Base-by-base conservation (phyloP, 805 yeast genomes). In the Candida silvicultrix region DNA sequence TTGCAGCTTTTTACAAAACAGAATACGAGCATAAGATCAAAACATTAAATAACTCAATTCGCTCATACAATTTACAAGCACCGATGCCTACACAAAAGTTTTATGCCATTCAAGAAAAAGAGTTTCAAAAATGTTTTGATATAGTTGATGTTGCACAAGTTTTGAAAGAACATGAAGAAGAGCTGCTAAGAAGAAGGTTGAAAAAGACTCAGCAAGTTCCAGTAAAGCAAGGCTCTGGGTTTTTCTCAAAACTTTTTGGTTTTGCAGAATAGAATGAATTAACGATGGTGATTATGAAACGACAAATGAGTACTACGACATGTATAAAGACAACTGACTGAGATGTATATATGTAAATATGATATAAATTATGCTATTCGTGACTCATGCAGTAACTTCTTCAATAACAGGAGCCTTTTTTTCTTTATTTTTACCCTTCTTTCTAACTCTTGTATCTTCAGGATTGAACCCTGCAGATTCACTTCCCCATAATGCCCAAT, bases 401-500 rank as follows among this genome's bases (percentile, higher is more conserved):
- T 44, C 43, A 20, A 44, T 43, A 21, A 36, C 40, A 21, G 38
- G 38, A 15, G n/a, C 20, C 16, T 22, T 25, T 15, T 38, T 38
- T 15, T 29, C 29, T 21, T 41, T 48, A 41, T 55, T 53, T 40
- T 53, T 55, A n/a, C 54, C 53, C 35, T 55, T 55, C 44, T 47
- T 55, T 22, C 38, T 48, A 11, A 49, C 51, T 57, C 83, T 75
- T 0, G 81, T 78, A 64, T 89, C 97, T 3, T 74, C 87, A 3
- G 97, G 97, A 54, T 84, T 88, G 69, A 89, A 89, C 1, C 97
- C 97, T 16, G 88, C 96, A 55, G 81, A 78, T 14, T 77, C 75
- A 20, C 90, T 79, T 1, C 96, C 97, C 78, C 88, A 89, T 48
- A 82, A 74, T 0, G 97, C 97, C 96, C 96, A 89, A 28, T 74